These are phyloP conservation scores for Amborella trichopoda DNA, from an alignment of 164 flowering plant species.

Conservation along the genomic window DNA sequence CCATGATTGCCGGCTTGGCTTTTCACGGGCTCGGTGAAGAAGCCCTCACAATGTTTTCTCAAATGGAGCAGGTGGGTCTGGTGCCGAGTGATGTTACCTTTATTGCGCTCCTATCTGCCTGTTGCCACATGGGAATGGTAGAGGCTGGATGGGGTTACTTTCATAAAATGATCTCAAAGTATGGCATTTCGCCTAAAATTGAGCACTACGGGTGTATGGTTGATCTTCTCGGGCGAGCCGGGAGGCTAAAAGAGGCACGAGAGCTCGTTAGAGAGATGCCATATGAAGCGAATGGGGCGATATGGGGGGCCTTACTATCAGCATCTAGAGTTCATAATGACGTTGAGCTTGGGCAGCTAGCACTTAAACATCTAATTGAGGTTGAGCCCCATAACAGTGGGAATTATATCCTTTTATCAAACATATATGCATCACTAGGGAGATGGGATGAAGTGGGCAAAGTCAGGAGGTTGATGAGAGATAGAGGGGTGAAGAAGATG, in stretches of 20 bases:
- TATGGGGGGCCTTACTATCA: slow-evolving; percentile 76
- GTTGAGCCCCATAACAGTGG: slow-evolving; percentile 63
- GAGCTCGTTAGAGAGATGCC: slow-evolving; percentile 42
- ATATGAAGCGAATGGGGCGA: slow-evolving; percentile 54
- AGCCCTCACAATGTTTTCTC: slow-evolving; percentile 37
- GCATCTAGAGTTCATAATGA: slow-evolving; percentile 40
- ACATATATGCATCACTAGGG: slow-evolving; percentile 41
- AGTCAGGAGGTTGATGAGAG: slow-evolving; percentile 49
- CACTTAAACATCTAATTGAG: slow-evolving; percentile 31
- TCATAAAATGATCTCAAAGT: slow-evolving; percentile 24
- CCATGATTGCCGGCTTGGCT: slow-evolving; percentile 53
- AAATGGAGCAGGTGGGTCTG: slow-evolving; percentile 35
- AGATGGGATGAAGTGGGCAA: slow-evolving; percentile 37
- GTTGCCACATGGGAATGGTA: slow-evolving; percentile 57
- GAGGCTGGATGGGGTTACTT: slow-evolving; percentile 32
- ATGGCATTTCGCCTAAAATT: slow-evolving; percentile 33
- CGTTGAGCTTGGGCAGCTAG: slow-evolving; percentile 36
- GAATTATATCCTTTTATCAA: slow-evolving; percentile 46
- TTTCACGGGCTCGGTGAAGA: slow-evolving; percentile 45
- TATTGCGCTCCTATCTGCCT: slow-evolving; percentile 54
- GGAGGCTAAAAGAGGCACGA: slow-evolving; percentile 40
- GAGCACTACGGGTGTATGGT: slow-evolving; percentile 71
- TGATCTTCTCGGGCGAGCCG: slow-evolving; percentile 59
- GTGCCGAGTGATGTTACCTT: slow-evolving; percentile 53
- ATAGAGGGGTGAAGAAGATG: slow-evolving; percentile 32